These are phyloP conservation scores for Boletus pseudo-olivaceus DNA, from an alignment of 768 basidiomycete genomes.

Conservation along the genomic window DNA sequence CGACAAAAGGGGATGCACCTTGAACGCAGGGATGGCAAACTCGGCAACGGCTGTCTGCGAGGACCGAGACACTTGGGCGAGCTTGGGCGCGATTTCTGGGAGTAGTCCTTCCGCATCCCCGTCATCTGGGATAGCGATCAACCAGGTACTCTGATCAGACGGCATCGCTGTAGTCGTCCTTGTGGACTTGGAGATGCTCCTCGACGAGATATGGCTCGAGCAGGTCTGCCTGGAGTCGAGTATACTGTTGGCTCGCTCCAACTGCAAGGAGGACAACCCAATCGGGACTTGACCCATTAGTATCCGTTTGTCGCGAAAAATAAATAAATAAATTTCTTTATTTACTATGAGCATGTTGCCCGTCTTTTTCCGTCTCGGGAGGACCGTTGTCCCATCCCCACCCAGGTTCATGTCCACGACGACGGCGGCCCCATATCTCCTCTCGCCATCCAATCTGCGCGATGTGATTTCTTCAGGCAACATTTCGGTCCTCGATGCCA, in stretches of 20 bases:
- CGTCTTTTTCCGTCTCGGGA: slow-evolving; percentile 9
- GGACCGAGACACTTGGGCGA: slow-evolving; percentile 55
- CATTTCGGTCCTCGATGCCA: slow-evolving; percentile 61
- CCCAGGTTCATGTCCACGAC: slow-evolving; percentile 38
- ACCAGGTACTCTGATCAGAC: slow-evolving; percentile 94
- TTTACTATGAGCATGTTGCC: background rate
- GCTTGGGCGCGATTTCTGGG: slow-evolving; percentile 62
- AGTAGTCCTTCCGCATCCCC: slow-evolving; percentile 77
- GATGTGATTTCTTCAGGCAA: slow-evolving; percentile 34
- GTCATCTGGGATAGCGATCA: slow-evolving; percentile 81
- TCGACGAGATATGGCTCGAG: slow-evolving; percentile 5
- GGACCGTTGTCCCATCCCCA: background rate
- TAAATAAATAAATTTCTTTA: slow-evolving; percentile 12
- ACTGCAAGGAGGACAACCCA: background rate
- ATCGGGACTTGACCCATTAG: slow-evolving; percentile 9
- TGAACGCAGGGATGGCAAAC: slow-evolving; percentile 81
- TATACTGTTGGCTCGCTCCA: too few species aligned
- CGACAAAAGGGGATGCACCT: slow-evolving; percentile 50
- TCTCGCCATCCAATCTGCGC: slow-evolving; percentile 49
- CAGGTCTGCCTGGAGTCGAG: background rate
- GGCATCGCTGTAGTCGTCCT: slow-evolving; percentile 57
- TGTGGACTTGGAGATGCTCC: slow-evolving; percentile 4
- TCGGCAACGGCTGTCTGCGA: slow-evolving; percentile 51
- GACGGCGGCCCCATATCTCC: slow-evolving; percentile 42
- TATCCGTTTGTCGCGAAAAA: background rate